These are phyloP conservation scores for Articulospora tetracladia DNA, from an alignment of 495 filamentous ascomycete species.

Conservation along the genomic window DNA sequence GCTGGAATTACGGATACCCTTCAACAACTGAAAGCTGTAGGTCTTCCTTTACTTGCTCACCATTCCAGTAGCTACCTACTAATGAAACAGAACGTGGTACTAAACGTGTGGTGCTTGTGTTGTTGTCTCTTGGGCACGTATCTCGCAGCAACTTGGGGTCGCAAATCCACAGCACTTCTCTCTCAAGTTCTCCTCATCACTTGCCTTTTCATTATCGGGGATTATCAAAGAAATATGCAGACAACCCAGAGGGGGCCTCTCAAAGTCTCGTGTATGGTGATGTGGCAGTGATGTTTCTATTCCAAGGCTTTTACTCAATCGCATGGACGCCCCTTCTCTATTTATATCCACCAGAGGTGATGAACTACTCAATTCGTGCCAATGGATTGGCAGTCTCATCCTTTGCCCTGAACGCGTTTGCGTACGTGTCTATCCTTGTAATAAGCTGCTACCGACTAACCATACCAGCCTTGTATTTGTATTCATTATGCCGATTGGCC, in stretches of 20 bases:
- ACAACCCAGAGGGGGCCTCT: conserved; percentile 27
- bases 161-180: conserved; percentile 14
- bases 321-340: conserved; percentile 57
- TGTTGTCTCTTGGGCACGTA: conserved; percentile 11
- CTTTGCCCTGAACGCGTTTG: conserved; percentile 45
- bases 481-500: conserved; percentile 45
- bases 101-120: conserved; percentile 18
- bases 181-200: conserved; percentile 30
- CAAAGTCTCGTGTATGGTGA: conserved; percentile 8
- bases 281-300: conserved; percentile 40
- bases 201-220: conserved; percentile 48
- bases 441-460: conserved; percentile 1
- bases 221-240: conserved; percentile 44
- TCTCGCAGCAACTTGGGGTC: conserved; percentile 26
- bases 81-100: conserved; percentile 12
- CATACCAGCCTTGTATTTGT: conserved; percentile 33
- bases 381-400: conserved; percentile 45
- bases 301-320: conserved; percentile 58
- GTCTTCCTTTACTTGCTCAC: conserved; percentile 10
- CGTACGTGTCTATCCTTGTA: conserved; percentile 41
- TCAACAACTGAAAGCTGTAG: conserved; percentile 41
- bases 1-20: conserved; percentile 40
- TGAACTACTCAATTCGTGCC: conserved; percentile 46
- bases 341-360: conserved; percentile 53
- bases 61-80: background rate